Base-by-base conservation (phyloP, 768 basidiomycete species). In the Lactarius tabidus region DNA sequence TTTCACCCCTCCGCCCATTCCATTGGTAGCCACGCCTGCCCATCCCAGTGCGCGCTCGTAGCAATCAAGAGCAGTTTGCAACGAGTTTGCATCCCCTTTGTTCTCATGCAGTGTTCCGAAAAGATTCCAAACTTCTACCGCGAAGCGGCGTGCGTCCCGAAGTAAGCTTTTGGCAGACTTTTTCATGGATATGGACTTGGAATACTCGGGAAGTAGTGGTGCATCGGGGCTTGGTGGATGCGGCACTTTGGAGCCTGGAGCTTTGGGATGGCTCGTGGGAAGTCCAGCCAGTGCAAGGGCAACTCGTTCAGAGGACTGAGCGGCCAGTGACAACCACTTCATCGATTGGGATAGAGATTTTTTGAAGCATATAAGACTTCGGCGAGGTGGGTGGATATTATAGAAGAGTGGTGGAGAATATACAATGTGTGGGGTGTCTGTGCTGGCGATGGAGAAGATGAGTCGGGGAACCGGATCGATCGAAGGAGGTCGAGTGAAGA, bases 121-220 rank as follows among this genome's bases (percentile, higher is more conserved):
- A 66, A 91, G 76, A 71, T 84, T 87, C 88, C 89, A 91, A 6
- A 89, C 84, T 73, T 90, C 87, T 0, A 87, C 86, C 17, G 89
- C 85, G 31, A 87, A 84, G 53, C 88, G 79, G 20, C 87, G 82
- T 20, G 90, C 82, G 71, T 91, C 88, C 33, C 86, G 84, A 60
- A 91, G 79, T 17, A 91, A 75, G 59, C 78, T 78, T 52, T 71
- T 74, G 31, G 90, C 88, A 9, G 84, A 82, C 60, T 78, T 80
- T 61, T 75, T 78, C 79, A 90, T 82, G 48, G 79, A 77, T 54
- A 70, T 74, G 7, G 85, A 86, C 61, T 79, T 77, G 2, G 72
- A 66, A 73, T 83, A 89, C 26, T 69, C 72, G 2, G 79, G 66
- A 26, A 82, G 72, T 45, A 87, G 77, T 10, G 79, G 74, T 56